Evolutionary conservation across 2,329 filamentous ascomycete species (phyloP), one percentile per base, ranked within the genome.

Genomic region (Aspergillus pseudotamarii): DNA sequence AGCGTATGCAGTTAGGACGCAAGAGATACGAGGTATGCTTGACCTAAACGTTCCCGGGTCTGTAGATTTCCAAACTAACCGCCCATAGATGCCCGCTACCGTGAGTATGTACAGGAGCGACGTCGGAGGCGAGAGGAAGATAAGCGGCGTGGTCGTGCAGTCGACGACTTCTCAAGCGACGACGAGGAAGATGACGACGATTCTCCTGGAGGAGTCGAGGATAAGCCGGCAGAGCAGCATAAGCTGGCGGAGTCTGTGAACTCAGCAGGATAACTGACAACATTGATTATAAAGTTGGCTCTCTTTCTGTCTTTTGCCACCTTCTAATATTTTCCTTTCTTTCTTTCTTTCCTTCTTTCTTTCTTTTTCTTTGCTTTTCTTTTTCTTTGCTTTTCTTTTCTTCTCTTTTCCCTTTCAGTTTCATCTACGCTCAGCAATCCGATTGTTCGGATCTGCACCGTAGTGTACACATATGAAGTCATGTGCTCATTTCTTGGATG

Each of bases 1-100:
- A 77, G 89, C 88, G 38, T 93, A 96, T 74, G 93, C 93, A 14
- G 86, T 89, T 66, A 90, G 90, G 56, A 97, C 94, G 11, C 88
- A 89, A 68, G 88, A 92, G 73, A 87, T 97, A 65, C 86, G 93
- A 87, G 91, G 91, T 92, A 82, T 73, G 85, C 76, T 19, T 30
- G 21, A 26, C 14, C 48, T 14, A 19, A 48, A 43, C 3, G 12
- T 32, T 38, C 36, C 26, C 10, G 6, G n/a, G 4, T 30, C 5
- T 28, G 14, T 28, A 19, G 16, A 2, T 6, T 12, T 51, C 16
- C 19, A 23, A 54, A 65, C 65, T 64, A 62, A 73, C 58, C 58
- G 36, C 16, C 30, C 21, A 57, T 61, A 80, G 78, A 78, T 59
- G 65, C 71, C 28, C 76, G 77, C n/a, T 72, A 78, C 59, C 73